Percentiles rank a stretch among this genome's conserved stretches.
phyloP scores from a whole-genome alignment of 139 green algal genomes.

The Volvox africanus region DNA sequence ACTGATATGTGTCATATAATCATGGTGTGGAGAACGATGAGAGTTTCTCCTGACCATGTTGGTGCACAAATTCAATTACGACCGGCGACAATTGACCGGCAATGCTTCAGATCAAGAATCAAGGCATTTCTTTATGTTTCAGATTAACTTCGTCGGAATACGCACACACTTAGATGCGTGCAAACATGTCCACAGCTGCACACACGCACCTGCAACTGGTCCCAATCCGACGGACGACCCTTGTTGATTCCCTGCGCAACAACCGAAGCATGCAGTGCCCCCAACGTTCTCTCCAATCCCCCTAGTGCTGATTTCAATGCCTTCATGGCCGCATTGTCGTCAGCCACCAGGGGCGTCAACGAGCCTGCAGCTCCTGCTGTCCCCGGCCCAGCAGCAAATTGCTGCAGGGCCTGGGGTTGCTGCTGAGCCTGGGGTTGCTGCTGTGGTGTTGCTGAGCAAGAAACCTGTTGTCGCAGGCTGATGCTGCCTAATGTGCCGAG shows the following conservation, averaged over 20 bases:
- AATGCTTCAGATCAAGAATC: no score
- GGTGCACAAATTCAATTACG: no score
- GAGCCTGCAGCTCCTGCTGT: not conserved
- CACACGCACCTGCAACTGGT: slow-evolving; percentile 3
- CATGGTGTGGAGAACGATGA: no score
- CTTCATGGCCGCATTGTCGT: slow-evolving; percentile 20
- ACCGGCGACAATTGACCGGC: no score
- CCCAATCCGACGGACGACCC: not conserved
- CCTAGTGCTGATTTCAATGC: not conserved
- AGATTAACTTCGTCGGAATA: no score
- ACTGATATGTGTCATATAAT: no score
- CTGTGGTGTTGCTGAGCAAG: not conserved
- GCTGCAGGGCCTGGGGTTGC: not conserved
- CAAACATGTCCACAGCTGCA: not conserved
- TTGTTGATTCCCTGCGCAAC: not conserved
- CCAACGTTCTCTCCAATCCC: slow-evolving; percentile 7
- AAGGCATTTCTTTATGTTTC: no score
- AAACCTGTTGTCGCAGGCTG: not conserved
- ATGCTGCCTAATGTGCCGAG: not conserved
- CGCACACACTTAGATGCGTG: no score
- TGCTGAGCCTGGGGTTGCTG: not conserved
- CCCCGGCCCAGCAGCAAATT: not conserved
- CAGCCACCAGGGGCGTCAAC: not conserved
- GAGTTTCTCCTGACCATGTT: no score
- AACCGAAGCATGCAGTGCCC: slow-evolving; percentile 6